Conservation (phyloP, 176 grass and related monocot genomes). For the Raddia guianensis region DNA sequence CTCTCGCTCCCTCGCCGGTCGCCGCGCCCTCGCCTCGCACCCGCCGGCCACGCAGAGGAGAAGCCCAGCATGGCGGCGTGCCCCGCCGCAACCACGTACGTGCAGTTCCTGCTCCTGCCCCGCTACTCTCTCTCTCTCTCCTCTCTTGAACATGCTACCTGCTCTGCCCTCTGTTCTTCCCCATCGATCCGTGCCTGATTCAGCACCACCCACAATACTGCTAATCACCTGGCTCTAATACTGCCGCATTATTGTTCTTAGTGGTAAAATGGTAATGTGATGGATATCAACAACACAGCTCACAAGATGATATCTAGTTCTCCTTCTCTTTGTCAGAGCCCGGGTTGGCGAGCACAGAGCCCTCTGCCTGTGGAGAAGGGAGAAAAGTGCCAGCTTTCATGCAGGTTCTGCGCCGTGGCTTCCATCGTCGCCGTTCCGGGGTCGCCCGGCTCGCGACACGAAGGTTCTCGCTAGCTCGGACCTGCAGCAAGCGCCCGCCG, state of each 20-base stretch:
- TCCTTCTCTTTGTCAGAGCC: constrained; percentile 25
- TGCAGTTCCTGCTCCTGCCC: not conserved
- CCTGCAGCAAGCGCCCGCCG: constrained; percentile 42
- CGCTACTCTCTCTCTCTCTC: not conserved
- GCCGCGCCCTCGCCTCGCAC: not conserved
- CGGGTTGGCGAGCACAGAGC: constrained; percentile 38
- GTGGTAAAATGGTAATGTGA: not conserved
- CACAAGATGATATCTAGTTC: not conserved
- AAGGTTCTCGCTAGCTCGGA: constrained; percentile 45
- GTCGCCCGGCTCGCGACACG: constrained; percentile 3
- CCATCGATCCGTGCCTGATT: not conserved
- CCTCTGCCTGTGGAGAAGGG: constrained; percentile 12
- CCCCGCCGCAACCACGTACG: constrained; percentile 48
- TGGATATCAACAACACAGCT: too few species aligned
- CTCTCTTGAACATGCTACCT: not conserved
- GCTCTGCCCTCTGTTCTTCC: too few species aligned
- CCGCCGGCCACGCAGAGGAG: not conserved
- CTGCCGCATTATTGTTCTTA: not conserved
- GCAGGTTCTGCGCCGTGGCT: constrained; percentile 13
- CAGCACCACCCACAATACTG: too few species aligned
- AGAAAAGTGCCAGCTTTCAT: not conserved
- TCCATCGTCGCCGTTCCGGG: not conserved
- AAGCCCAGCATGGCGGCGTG: constrained; percentile 31
- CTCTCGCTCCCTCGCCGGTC: not conserved
- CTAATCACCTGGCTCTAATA: not conserved